phyloP scores from a whole-genome alignment of 805 yeast species.

The Ogataea siamensis region DNA sequence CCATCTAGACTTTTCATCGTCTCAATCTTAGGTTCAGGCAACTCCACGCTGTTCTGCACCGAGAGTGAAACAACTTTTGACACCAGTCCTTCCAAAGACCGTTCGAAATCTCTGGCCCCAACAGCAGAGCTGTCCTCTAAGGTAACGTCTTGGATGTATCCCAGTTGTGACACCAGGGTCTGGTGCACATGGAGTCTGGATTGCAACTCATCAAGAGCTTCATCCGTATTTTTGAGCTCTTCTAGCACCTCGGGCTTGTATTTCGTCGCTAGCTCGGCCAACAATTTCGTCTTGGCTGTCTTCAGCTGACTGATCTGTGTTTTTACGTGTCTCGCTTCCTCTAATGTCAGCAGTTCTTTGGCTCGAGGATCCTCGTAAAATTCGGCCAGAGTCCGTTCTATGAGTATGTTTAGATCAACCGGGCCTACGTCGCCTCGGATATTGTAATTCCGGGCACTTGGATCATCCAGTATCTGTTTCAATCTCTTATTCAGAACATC shows the following conservation, averaged over 20 bases:
- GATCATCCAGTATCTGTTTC: conserved; percentile 13
- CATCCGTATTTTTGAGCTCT: conserved; percentile 11
- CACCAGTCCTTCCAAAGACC: conserved; percentile 43
- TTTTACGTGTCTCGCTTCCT: conserved; percentile 16
- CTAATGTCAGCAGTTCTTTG: conserved; percentile 3
- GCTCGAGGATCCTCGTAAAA: conserved; percentile 8
- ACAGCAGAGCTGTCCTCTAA: conserved; percentile 1
- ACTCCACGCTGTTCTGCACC: conserved; percentile 39
- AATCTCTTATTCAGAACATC: conserved; percentile 13
- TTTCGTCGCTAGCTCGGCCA: conserved; percentile 1
- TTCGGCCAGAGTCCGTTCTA: conserved; percentile 22
- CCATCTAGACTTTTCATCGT: conserved; percentile 24
- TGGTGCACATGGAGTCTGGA: conserved; percentile 40
- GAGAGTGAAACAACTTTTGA: conserved; percentile 47
- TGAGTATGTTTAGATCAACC: conserved; percentile 16
- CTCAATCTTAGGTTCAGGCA: conserved; percentile 36
- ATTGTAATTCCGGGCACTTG: conserved; percentile 9
- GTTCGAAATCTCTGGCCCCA: conserved; percentile 18
- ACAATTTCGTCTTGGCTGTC: conserved; percentile 5
- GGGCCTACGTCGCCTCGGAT: conserved; percentile 15
- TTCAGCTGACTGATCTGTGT: conserved; percentile 10
- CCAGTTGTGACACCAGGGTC: conserved; percentile 43
- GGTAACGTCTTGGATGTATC: conserved; percentile 40
- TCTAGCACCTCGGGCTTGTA: not conserved
- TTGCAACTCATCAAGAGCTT: conserved; percentile 7